Base-by-base conservation (phyloP, 768 basidiomycete genomes). In the Tulasnella calospora region DNA sequence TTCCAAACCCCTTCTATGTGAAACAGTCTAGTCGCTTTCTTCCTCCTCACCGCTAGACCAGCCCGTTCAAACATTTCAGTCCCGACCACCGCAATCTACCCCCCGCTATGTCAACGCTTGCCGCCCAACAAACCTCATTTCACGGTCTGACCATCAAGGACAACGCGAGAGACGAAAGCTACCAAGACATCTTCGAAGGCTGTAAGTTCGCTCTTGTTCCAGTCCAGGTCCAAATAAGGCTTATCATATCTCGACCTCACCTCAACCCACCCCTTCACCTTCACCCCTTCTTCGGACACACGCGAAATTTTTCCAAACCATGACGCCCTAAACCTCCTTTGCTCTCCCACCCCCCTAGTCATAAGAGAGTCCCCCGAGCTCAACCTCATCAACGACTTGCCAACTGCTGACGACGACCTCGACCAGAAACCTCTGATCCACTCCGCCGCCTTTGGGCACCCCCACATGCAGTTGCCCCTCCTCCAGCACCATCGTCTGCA, bases 381-480 rank as follows among this genome's bases (percentile, higher is more conserved):
- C 69, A 78, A 70, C 51, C 71, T 78, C 69, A 40, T 78, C 41
- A 44, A 71, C 77, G 77, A 78, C 55, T 17, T 76, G 47, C 73
- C 44, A 33, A 27, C 27, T 19, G 12, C 36, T 33, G 44, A 41
- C 51, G 67, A 78, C 40, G 69, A 78, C 19, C 17, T 78, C 61
- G 77, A 78, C n/a, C 69, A 71, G 77, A 78, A 73, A 36, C 77
- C 70, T 55, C 77, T 73, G 40, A 78, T 78, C 71, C 77, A 78
- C 44, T 69, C 36, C 30, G 35, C 77, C 67, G 38, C 75, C 57
- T 67, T 67, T 67, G 61, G 61, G 61, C 46, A 75, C 74, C 77
- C 77, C 46, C 57, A 76, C 36, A 70, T 71, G 40, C 44, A 30
- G 15, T 21, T 46, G 35, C 77, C 69, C 30, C 67, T 47, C 47